Evolutionary conservation across 2,329 filamentous ascomycete species (phyloP).

Genomic region (Sarocladiaceae sp.): DNA sequence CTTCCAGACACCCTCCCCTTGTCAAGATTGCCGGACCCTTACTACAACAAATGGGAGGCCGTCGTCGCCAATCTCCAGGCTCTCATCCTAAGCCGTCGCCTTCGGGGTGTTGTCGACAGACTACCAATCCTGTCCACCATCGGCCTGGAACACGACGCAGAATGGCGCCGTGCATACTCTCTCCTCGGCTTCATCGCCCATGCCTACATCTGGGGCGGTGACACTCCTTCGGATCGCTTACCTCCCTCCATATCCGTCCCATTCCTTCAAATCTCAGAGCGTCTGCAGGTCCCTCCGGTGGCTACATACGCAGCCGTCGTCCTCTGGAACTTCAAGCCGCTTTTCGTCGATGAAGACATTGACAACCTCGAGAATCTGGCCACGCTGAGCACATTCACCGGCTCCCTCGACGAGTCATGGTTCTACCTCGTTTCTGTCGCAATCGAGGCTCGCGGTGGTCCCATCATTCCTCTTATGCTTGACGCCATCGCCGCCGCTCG

Average conservation of each 20-base stretch:
- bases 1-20: slow-evolving; percentile 76
- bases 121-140: slow-evolving; percentile 79
- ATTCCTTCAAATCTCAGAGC: slow-evolving; percentile 67
- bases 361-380: slow-evolving; percentile 83
- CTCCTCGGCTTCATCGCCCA: slow-evolving; percentile 88
- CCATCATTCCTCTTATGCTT: slow-evolving; percentile 83
- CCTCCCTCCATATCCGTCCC: slow-evolving; percentile 80
- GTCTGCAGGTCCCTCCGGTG: slow-evolving; percentile 82
- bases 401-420: slow-evolving; percentile 94
- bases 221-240: slow-evolving; percentile 69
- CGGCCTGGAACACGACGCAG: slow-evolving; percentile 72
- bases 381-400: slow-evolving; percentile 85
- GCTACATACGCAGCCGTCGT: slow-evolving; percentile 90
- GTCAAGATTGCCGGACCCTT: slow-evolving; percentile 73
- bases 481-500: slow-evolving; percentile 77
- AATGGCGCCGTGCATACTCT: slow-evolving; percentile 92
- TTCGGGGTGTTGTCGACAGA: slow-evolving; percentile 71
- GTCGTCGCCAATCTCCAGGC: slow-evolving; percentile 80
- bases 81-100: slow-evolving; percentile 75
- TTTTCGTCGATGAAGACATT: slow-evolving; percentile 76
- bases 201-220: slow-evolving; percentile 93
- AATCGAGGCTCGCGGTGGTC: slow-evolving; percentile 86
- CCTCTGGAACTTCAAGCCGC: slow-evolving; percentile 94
- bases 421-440: slow-evolving; percentile 95
- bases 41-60: slow-evolving; percentile 93